phyloP scores from a whole-genome alignment of 2,329 filamentous ascomycete genomes.

The Aaosphaeria pasadenensis region DNA sequence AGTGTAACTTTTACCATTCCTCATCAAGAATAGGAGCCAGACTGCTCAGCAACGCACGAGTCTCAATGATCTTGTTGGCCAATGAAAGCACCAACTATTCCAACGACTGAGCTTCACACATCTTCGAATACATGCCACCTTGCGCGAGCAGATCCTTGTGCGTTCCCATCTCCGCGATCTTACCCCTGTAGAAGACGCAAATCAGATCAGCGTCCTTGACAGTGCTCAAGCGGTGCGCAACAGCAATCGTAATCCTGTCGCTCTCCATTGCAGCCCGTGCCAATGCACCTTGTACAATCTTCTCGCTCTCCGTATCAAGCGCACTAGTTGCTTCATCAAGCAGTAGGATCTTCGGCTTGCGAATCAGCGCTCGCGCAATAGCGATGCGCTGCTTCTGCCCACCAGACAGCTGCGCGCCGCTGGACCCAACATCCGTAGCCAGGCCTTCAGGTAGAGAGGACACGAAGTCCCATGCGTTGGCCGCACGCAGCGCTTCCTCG shows the following conservation, averaged over 20 bases:
- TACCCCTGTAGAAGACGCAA: too few relatives aligned
- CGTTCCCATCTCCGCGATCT: too few relatives aligned
- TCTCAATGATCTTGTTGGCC: too few relatives aligned
- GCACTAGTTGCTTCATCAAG: neutral
- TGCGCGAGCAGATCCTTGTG: conserved; percentile 36
- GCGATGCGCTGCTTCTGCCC: neutral
- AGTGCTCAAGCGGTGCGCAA: neutral
- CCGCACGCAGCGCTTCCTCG: neutral
- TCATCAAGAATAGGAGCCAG: too few relatives aligned
- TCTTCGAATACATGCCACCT: neutral
- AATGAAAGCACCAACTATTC: neutral
- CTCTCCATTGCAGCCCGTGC: neutral
- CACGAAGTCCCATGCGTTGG: neutral
- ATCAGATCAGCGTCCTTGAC: neutral
- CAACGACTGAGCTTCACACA: neutral
- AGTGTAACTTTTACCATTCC: too few relatives aligned
- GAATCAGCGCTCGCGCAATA: neutral
- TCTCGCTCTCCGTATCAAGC: neutral
- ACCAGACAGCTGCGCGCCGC: neutral
- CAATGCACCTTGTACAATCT: neutral
- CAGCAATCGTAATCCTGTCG: neutral
- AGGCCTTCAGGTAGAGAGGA: neutral
- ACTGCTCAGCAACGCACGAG: too few relatives aligned
- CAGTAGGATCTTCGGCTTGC: neutral
- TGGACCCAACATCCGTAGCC: neutral